Percentiles rank a stretch among this genome's conserved stretches.
phyloP scores from a whole-genome alignment of 352 stramenopile genomes.

The Pythium insidiosum region DNA sequence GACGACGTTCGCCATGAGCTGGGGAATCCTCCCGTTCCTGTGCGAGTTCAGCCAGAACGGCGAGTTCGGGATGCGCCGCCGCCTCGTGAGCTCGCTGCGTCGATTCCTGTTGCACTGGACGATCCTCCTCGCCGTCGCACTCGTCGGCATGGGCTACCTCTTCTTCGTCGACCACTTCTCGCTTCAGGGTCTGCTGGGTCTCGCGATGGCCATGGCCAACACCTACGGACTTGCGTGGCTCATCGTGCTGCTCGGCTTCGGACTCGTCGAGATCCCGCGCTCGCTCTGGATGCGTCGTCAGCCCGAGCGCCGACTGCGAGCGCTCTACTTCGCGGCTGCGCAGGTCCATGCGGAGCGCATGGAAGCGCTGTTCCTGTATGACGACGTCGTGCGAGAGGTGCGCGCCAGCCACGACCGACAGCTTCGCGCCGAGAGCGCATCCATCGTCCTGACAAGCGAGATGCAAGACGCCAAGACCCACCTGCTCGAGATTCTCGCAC shows the following conservation, averaged over 20 bases:
- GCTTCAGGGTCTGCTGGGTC: slow-evolving; percentile 29
- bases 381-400: slow-evolving; percentile 39
- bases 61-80: slow-evolving; percentile 39
- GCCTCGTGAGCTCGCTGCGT: slow-evolving; percentile 24
- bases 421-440: slow-evolving; percentile 36
- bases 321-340: slow-evolving; percentile 41
- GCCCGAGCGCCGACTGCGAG: slow-evolving; percentile 28
- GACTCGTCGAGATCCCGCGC: slow-evolving; percentile 50
- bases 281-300: slow-evolving; percentile 33
- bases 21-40: slow-evolving; percentile 51
- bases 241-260: slow-evolving; percentile 51
- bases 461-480: slow-evolving; percentile 58
- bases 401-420: slow-evolving; percentile 31
- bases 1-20: slow-evolving; percentile 55
- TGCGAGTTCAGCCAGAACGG: slow-evolving; percentile 53
- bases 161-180: slow-evolving; percentile 52
- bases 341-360: slow-evolving; percentile 58
- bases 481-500: slow-evolving; percentile 20
- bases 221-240: slow-evolving; percentile 60
- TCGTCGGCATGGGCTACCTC: slow-evolving; percentile 35
- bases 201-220: slow-evolving; percentile 56
- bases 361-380: slow-evolving; percentile 49
- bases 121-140: slow-evolving; percentile 20
- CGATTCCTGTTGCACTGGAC: slow-evolving; percentile 53
- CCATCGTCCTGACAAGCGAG: slow-evolving; percentile 58